phyloP scores from a whole-genome alignment of 192 early-diverging fungal genomes.

The Umbelopsis sp. region DNA sequence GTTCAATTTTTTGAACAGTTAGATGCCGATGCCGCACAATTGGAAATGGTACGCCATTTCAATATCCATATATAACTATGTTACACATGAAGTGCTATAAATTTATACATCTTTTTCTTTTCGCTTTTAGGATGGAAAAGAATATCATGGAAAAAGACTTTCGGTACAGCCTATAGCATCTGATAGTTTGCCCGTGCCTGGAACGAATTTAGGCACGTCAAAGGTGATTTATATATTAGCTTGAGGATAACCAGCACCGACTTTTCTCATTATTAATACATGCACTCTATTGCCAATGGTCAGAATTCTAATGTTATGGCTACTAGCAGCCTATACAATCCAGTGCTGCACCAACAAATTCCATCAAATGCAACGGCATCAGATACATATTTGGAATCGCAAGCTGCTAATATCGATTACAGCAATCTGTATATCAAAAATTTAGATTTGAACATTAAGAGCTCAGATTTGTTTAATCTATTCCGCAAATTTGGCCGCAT shows the following conservation, averaged over 20 bases:
- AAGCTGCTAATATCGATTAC: conserved; percentile 38
- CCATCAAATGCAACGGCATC: background rate
- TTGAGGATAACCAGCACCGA: no score
- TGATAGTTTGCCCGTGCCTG: no score
- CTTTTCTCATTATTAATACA: no score
- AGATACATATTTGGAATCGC: background rate
- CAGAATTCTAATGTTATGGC: background rate
- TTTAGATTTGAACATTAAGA: conserved; percentile 88
- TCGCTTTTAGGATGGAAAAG: background rate
- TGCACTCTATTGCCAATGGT: no score
- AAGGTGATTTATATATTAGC: no score
- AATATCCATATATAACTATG: background rate
- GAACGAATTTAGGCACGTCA: no score
- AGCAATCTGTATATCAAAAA: conserved; percentile 98
- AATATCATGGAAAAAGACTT: conserved; percentile 6
- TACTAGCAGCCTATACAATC: background rate
- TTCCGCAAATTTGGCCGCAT: conserved; percentile 90
- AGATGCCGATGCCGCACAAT: conserved; percentile 27
- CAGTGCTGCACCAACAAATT: background rate
- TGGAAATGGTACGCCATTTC: conserved; percentile 23
- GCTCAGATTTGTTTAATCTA: conserved; percentile 91
- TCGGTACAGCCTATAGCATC: no score
- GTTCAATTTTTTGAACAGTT: conserved; percentile 35
- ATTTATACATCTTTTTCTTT: background rate
- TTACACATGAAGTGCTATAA: no score